Percentiles rank a stretch among this genome's conserved stretches.
Conservation (phyloP, 768 basidiomycete genomes). For the Termitomyces bulborhizus region DNA sequence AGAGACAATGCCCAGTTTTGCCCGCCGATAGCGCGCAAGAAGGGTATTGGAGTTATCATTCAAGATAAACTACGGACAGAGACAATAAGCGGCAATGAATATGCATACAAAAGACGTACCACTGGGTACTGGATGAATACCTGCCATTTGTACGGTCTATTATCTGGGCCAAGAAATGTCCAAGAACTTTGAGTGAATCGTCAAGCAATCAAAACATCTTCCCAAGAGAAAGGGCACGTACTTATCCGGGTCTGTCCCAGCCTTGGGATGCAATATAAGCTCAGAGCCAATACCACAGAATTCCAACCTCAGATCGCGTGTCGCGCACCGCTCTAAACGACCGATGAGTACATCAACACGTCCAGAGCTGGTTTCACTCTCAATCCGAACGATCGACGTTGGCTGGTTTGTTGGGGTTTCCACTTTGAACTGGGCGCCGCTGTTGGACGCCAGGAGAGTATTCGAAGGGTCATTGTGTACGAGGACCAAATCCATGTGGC, state of each 20-base stretch:
- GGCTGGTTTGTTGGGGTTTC: slow-evolving; percentile 19
- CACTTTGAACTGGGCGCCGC: slow-evolving; percentile 28
- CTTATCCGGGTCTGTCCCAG: slow-evolving; percentile 13
- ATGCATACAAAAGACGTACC: slow-evolving; percentile 16
- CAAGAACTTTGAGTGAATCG: slow-evolving; percentile 21
- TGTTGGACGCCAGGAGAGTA: slow-evolving; percentile 27
- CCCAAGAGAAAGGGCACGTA: slow-evolving; percentile 4
- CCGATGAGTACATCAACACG: slow-evolving; percentile 28
- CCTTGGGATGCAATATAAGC: slow-evolving; percentile 8
- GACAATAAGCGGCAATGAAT: not conserved
- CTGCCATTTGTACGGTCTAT: slow-evolving; percentile 30
- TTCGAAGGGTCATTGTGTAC: slow-evolving; percentile 32
- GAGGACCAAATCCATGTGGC: slow-evolving; percentile 25
- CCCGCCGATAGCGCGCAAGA: slow-evolving; percentile 24
- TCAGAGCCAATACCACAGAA: slow-evolving; percentile 16
- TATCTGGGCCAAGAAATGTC: slow-evolving; percentile 30
- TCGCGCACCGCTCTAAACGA: slow-evolving; percentile 18
- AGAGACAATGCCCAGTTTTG: slow-evolving; percentile 26
- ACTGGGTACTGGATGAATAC: slow-evolving; percentile 30
- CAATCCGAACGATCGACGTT: slow-evolving; percentile 24
- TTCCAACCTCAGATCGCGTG: slow-evolving; percentile 18
- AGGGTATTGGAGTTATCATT: slow-evolving; percentile 21
- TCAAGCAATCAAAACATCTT: not conserved
- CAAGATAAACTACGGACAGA: slow-evolving; percentile 21
- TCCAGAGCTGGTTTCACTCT: slow-evolving; percentile 21